phyloP scores from a whole-genome alignment of 2,329 filamentous ascomycete genomes.

The Nigrospora osmanthi region DNA sequence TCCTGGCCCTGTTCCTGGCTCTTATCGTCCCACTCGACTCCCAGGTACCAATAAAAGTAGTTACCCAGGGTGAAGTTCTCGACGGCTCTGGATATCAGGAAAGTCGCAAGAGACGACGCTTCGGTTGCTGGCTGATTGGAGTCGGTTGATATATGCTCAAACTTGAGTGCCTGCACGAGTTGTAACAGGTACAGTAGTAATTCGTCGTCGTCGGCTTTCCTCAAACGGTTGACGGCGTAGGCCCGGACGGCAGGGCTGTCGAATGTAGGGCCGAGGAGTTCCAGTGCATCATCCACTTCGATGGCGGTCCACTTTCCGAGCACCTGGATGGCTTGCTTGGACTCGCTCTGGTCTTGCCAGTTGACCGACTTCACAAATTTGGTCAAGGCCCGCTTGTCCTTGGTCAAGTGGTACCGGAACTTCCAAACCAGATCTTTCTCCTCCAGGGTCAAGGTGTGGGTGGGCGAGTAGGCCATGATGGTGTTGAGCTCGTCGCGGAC shows the following conservation, averaged over 20 bases:
- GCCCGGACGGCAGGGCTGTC: constrained; percentile 82
- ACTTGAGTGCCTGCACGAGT: constrained; percentile 92
- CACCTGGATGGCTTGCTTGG: constrained; percentile 81
- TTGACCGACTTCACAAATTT: constrained; percentile 98
- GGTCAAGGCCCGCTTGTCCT: constrained; percentile 86
- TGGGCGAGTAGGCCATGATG: constrained; percentile 88
- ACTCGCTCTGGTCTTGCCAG: constrained; percentile 80
- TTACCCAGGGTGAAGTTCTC: constrained; percentile 88
- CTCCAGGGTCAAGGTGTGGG: constrained; percentile 77
- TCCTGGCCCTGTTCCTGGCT: constrained; percentile 67
- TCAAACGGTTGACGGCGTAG: constrained; percentile 85
- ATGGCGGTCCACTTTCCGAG: constrained; percentile 93
- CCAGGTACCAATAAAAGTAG: constrained; percentile 96
- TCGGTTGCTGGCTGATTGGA: constrained; percentile 54
- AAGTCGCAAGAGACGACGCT: constrained; percentile 76
- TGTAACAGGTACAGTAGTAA: constrained; percentile 86
- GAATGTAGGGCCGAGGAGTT: constrained; percentile 86
- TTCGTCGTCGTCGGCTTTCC: constrained; percentile 89
- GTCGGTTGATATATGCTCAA: constrained; percentile 65
- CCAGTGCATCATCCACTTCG: constrained; percentile 91
- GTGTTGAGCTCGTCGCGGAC: constrained; percentile 87
- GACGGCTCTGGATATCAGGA: constrained; percentile 80
- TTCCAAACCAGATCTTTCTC: constrained; percentile 98
- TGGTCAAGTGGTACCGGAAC: constrained; percentile 87
- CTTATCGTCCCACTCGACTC: constrained; percentile 90